Conservation (phyloP, 306 rosid genomes). For the Cucumis cinereus region DNA sequence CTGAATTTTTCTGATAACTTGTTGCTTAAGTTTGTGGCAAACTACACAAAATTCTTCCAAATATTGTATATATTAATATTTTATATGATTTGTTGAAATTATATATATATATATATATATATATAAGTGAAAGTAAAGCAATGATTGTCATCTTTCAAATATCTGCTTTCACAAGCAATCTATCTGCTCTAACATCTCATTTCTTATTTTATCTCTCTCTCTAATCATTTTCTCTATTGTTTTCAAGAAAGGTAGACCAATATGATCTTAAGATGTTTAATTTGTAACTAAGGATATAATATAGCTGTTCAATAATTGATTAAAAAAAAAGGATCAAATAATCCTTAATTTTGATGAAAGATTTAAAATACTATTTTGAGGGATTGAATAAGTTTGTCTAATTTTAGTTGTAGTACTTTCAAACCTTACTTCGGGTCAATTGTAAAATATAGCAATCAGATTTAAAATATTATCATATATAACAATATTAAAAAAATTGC, state of each 20-base stretch:
- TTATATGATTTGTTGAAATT: background rate
- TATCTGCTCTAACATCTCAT: constrained; percentile 13
- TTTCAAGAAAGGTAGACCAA: background rate
- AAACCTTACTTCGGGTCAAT: too few species aligned
- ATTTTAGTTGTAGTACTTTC: too few species aligned
- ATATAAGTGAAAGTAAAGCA: constrained; percentile 1
- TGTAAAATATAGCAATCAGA: too few species aligned
- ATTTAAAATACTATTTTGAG: too few species aligned
- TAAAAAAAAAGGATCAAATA: background rate
- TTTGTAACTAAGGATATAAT: background rate
- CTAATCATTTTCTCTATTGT: background rate
- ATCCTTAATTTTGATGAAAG: background rate
- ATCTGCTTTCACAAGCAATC: constrained; percentile 64
- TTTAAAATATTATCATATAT: too few species aligned
- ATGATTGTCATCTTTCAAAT: constrained; percentile 16
- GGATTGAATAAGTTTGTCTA: too few species aligned
- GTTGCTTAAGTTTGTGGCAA: constrained; percentile 10
- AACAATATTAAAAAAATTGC: too few species aligned
- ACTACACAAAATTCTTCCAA: background rate
- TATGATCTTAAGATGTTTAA: background rate
- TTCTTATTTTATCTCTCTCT: constrained; percentile 4
- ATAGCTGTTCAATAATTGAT: background rate
- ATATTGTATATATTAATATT: background rate
- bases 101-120: background rate
- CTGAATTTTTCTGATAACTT: background rate